phyloP scores from a whole-genome alignment of 768 basidiomycete genomes.

The Gyrodon lividus region DNA sequence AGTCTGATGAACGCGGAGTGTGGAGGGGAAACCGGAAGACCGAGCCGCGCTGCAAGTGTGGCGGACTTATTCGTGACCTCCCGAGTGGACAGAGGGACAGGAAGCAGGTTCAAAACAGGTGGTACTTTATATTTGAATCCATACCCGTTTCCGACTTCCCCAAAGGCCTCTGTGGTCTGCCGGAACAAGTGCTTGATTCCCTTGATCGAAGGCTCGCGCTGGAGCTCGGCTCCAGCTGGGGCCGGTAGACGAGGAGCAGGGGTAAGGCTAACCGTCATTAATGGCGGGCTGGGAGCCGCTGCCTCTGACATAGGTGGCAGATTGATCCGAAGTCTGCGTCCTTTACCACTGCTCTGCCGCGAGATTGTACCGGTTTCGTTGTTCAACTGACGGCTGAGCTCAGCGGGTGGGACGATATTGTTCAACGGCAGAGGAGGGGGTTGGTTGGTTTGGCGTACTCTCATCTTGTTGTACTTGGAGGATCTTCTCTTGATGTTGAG shows the following conservation, averaged over 20 bases:
- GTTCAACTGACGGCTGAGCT: slow-evolving; percentile 14
- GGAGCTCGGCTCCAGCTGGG: not conserved
- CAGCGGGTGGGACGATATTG: slow-evolving; percentile 3
- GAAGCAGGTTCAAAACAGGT: slow-evolving; percentile 4
- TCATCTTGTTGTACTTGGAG: slow-evolving; percentile 2
- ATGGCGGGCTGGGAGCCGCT: not conserved
- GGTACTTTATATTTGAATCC: slow-evolving; percentile 11
- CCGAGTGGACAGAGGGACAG: not conserved
- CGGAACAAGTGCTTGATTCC: not conserved
- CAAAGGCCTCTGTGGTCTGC: not conserved
- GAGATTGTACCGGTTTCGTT: slow-evolving; percentile 12
- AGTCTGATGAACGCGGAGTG: slow-evolving; percentile 1
- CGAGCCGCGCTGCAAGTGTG: slow-evolving; percentile 9
- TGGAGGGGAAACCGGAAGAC: slow-evolving; percentile 1
- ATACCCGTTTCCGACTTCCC: not conserved
- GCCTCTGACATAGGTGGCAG: not conserved
- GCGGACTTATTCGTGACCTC: slow-evolving; percentile 10
- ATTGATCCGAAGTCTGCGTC: slow-evolving; percentile 4
- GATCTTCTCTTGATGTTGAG: slow-evolving; percentile 9
- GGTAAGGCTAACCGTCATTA: not conserved
- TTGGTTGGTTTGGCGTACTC: not conserved
- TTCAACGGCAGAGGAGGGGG: not conserved
- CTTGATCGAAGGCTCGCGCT: not conserved
- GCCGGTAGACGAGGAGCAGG: slow-evolving; percentile 4
- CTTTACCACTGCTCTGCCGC: slow-evolving; percentile 12